Base-by-base conservation (phyloP, 192 early-diverging fungal species). In the Coemansia sp. region DNA sequence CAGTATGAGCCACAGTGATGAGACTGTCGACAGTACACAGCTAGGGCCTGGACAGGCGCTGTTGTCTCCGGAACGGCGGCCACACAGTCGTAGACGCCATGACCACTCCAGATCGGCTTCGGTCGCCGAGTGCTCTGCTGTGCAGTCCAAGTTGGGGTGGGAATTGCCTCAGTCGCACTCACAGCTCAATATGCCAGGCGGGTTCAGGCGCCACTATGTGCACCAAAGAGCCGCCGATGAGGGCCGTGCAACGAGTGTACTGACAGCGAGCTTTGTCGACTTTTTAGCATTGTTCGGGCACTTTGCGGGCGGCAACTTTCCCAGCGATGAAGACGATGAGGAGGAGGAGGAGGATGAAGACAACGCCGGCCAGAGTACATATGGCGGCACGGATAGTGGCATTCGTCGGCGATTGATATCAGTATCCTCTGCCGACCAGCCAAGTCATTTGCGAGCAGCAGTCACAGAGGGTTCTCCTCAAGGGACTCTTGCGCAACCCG, bases 221-320 rank as follows among this genome's bases (percentile, higher is more conserved):
- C 86, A 87, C 12, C 76, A 89, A 67, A 88, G 93, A 65, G 92
- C 92, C 18, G 79, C 84, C 33, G 71, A 80, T 43, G 85, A 85
- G 62, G 94, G 92, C 36, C 72, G 78, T 64, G 81, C 81, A 36
- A 88, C 90, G 1, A 89, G 89, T 64, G 84, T 87, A 27, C 75
- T 95, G 69, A 96, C 96, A 3, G 73, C 86, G 34, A 96, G 90
- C 78, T 98, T 96, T 87, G 87, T 96, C 33, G 96, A 98, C 75
- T 97, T 98, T 75, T 75, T 98, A 58, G 90, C 90, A 47, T 85
- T 98, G 70, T 97, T 91, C 64, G 95, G 94, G 38, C 95, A 93
- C 72, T 98, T 95, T 83, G 96, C 92, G 40, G 96, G 95, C 36
- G 96, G 95, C 73, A 92, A 95, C 66, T 87, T 89, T 68, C 93